These are phyloP conservation scores for Ordospora pajunii DNA, from an alignment of 371 early-diverging fungal species.

Conservation along the genomic window DNA sequence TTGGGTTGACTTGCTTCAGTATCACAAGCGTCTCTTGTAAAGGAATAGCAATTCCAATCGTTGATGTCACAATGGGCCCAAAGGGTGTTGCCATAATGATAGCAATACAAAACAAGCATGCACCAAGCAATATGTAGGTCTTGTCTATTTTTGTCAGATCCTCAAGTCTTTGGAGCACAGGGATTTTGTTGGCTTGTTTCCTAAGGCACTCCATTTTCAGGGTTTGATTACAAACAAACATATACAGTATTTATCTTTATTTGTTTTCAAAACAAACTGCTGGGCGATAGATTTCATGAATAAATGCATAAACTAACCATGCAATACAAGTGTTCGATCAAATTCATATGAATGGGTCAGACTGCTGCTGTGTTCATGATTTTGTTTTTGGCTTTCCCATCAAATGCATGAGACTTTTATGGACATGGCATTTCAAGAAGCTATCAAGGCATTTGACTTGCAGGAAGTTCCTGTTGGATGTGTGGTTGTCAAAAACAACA, in stretches of 20 bases:
- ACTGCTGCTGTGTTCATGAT: no score
- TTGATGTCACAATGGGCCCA: slow-evolving; percentile 22
- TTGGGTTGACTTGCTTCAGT: slow-evolving; percentile 42
- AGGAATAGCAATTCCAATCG: slow-evolving; percentile 29
- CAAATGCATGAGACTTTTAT: slow-evolving; percentile 32
- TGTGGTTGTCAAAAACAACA: slow-evolving; percentile 75
- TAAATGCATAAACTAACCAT: no score
- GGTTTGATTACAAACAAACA: slow-evolving; percentile 33
- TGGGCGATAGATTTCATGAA: no score
- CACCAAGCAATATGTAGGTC: slow-evolving; percentile 48
- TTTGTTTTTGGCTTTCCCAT: background rate
- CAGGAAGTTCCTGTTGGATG: slow-evolving; percentile 97
- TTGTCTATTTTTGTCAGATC: slow-evolving; percentile 28
- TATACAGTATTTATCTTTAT: slow-evolving; percentile 35
- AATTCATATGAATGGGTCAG: no score
- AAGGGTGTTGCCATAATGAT: slow-evolving; percentile 30
- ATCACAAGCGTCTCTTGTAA: slow-evolving; percentile 37
- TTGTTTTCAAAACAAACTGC: background rate
- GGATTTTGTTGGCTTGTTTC: slow-evolving; percentile 49
- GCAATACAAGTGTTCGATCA: no score
- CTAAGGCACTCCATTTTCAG: slow-evolving; percentile 53
- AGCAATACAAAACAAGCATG: slow-evolving; percentile 20
- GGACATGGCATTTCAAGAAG: slow-evolving; percentile 61
- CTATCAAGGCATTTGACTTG: slow-evolving; percentile 71
- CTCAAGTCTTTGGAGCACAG: slow-evolving; percentile 46